Evolutionary conservation across 192 early-diverging fungal species (phyloP), one percentile per base, ranked within the genome.

Genomic region (Rhizophagus clarus): DNA sequence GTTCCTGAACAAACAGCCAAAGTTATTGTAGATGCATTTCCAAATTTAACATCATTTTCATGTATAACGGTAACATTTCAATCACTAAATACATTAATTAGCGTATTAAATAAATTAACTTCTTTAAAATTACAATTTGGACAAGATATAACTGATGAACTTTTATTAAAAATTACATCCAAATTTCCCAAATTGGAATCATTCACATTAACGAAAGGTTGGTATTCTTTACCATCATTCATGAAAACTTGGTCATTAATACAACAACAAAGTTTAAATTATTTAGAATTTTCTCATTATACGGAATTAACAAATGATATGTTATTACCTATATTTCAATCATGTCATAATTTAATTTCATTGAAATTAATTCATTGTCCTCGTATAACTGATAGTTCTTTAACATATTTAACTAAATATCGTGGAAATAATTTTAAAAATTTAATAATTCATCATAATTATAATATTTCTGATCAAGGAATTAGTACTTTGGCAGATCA

Each of bases 251-350:
- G 63, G 63, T 26, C 63, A 66, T 22, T 56, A 22, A 66, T 66
- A 28, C 24, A 66, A 31, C 26, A 66, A 29, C 8, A 66, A 15
- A 66, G 14, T 31, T 66, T 66, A 29, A 26, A 29, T 31, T 22
- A 66, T 29, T 14, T 66, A 3, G 63, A 66, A 66, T 29, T 66
- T 15, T 66, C 29, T 14, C 26, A 66, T 66, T 29, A 66, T 66
- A 66, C 12, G 0, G 26, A 29, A 0, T 66, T 66, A 66, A 31
- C 63, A 5, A 31, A 31, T 66, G 63, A 66, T 7, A 66, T 66
- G 63, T 28, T 66, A 31, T 29, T 31, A 66, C 63, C 63, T 17
- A 66, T 66, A 26, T 31, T 66, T 31, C 63, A 66, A 66, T 66
- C 22, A 66, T 66, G 63, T 66, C 12, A 26, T 15, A 66, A 66